Evolutionary conservation across 345 rosid genomes (phyloP), one percentile per base, ranked within the genome.

Genomic region (Acer saccharum): DNA sequence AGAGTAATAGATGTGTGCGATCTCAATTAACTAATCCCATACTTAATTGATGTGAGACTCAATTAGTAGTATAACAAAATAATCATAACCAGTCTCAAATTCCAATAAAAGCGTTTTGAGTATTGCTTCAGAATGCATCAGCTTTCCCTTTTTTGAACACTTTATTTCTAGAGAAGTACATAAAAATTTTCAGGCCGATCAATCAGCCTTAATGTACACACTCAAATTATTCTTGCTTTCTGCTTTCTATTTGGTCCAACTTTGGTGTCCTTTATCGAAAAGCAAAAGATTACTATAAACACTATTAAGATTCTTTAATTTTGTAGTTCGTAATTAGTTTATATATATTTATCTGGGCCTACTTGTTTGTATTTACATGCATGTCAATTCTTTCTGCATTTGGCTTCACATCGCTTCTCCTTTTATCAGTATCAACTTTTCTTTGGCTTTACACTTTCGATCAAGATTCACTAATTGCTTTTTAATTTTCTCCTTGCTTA

Each of bases 351-450:
- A 60, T n/a, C 46, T 25, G 78, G 66, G 41, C 54, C 78, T 55
- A 55, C 65, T 67, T 39, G 78, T 76, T 67, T 76, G 65, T 67
- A 16, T 25, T 48, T 35, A 67, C 14, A n/a, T 76, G 41, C 14
- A n/a, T 76, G 55, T 32, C 65, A 67, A n/a, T 14, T n/a, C 41
- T 21, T 60, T 20, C 54, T 67, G 41, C 66, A 39, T 67, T 76
- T 67, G 72, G 72, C 66, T 48, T 21, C 48, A 16, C 25, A 48
- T 65, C 61, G 50, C 8, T 65, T 48, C 32, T 14, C 68, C 58
- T 4, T 44, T 41, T 44, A 23, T 61, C 68, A 44, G 16, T 61
- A 13, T 4, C 21, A 52, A 61, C 68, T 73, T 73, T 43, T 41
- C n/a, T 14, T 43, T 43, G 65, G 57, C 41, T 17, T 73, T 61